Percentiles rank a stretch among this genome's conserved stretches.
These are phyloP conservation scores for Xylariales sp. DNA, from an alignment of 2,329 filamentous ascomycete species.

Conservation along the genomic window DNA sequence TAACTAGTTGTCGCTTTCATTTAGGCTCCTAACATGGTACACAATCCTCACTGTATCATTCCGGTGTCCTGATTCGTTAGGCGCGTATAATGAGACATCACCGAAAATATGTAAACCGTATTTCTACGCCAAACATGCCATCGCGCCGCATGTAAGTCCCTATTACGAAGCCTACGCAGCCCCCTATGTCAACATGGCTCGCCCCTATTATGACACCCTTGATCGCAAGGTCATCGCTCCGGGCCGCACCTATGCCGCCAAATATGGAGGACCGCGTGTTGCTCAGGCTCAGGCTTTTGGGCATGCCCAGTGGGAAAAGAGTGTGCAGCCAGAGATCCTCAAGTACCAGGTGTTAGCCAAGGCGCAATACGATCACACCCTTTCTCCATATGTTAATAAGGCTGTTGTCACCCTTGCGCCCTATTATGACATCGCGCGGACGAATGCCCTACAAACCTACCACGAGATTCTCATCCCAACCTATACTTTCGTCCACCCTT, in stretches of 20 bases:
- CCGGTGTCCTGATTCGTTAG: conserved; percentile 78
- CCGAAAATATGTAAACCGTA: conserved; percentile 88
- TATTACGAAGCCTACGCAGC: conserved; percentile 88
- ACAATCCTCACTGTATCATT: conserved; percentile 83
- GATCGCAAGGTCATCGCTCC: conserved; percentile 77
- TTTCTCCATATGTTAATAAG: conserved; percentile 80
- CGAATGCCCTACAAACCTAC: conserved; percentile 74
- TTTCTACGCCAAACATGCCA: conserved; percentile 69
- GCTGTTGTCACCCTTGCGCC: conserved; percentile 70
- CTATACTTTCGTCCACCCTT: conserved; percentile 79
- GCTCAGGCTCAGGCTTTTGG: conserved; percentile 74
- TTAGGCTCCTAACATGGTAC: conserved; percentile 86
- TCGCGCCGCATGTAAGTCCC: conserved; percentile 81
- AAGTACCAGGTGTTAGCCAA: conserved; percentile 71
- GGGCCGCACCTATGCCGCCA: conserved; percentile 71
- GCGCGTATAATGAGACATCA: conserved; percentile 74
- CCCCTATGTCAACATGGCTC: conserved; percentile 80
- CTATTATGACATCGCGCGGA: conserved; percentile 75
- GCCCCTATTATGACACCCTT: conserved; percentile 77
- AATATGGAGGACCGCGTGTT: conserved; percentile 80
- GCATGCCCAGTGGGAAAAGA: conserved; percentile 80
- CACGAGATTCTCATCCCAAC: conserved; percentile 79
- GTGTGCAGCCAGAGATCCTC: conserved; percentile 78
- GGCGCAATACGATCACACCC: conserved; percentile 73
- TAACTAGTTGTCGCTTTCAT: conserved; percentile 7